phyloP scores from a whole-genome alignment of 495 filamentous ascomycete genomes.

The Trichodelitschia bisporula region DNA sequence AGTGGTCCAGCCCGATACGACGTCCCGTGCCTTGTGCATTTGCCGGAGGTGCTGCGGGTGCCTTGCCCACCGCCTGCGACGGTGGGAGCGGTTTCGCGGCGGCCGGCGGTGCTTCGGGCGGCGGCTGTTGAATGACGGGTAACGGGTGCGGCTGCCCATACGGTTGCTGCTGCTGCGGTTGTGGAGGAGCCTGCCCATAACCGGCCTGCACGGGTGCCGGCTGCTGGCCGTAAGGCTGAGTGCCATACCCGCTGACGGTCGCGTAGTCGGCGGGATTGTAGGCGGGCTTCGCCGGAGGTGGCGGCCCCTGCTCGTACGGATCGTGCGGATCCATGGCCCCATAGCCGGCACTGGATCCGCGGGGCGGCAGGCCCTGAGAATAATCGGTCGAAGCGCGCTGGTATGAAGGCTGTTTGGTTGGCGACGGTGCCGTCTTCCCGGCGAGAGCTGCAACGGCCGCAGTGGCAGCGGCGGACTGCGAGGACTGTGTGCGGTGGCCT shows the following conservation, averaged over 20 bases:
- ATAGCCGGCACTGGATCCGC: too few relatives aligned
- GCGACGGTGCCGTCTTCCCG: conserved; percentile 17
- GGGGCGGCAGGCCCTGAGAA: too few relatives aligned
- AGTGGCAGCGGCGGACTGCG: conserved; percentile 22
- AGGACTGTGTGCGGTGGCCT: conserved; percentile 20
- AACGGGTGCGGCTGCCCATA: too few relatives aligned
- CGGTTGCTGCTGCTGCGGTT: conserved; percentile 5
- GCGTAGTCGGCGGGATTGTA: conserved; percentile 1
- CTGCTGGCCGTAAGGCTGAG: too few relatives aligned
- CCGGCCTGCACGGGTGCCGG: too few relatives aligned
- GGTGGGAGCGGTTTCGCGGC: too few relatives aligned
- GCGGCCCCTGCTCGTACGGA: too few relatives aligned
- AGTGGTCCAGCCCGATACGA: conserved; percentile 87
- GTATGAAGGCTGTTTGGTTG: conserved; percentile 9
- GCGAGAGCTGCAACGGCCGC: conserved; percentile 20
- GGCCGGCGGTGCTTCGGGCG: conserved; percentile 2
- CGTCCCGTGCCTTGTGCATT: conserved; percentile 32
- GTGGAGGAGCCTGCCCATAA: too few relatives aligned
- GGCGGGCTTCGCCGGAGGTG: too few relatives aligned
- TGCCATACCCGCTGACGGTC: background rate
- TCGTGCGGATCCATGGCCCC: too few relatives aligned
- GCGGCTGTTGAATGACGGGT: too few relatives aligned
- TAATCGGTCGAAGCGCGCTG: conserved; percentile 22
- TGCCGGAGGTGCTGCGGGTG: conserved; percentile 13
- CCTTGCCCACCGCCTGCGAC: conserved; percentile 2